Percentiles rank a stretch among this genome's conserved stretches.
These are phyloP conservation scores for Monilinia aucupariae DNA, from an alignment of 2,329 filamentous ascomycete species.

Conservation along the genomic window DNA sequence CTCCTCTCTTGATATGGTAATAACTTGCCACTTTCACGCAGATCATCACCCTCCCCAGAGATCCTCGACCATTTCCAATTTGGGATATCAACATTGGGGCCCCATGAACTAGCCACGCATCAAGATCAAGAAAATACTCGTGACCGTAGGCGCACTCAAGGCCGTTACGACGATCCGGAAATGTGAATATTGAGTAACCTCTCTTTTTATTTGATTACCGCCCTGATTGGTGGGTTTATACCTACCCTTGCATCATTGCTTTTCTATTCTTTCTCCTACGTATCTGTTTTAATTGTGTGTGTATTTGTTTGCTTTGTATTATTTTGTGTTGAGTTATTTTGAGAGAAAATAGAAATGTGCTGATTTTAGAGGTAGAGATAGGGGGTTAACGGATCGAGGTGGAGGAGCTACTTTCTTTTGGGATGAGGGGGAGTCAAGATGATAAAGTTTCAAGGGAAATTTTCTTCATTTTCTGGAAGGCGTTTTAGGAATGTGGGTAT, in stretches of 20 bases:
- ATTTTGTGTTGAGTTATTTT: background rate
- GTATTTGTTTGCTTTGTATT: background rate
- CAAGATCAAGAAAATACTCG: background rate
- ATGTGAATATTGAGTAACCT: conserved; percentile 13
- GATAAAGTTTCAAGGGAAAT: background rate
- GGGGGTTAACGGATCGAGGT: background rate
- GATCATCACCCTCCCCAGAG: background rate
- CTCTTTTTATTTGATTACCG: background rate
- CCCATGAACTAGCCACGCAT: conserved; percentile 1
- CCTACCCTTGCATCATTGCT: background rate
- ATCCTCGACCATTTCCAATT: background rate
- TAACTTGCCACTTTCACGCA: background rate
- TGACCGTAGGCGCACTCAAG: background rate
- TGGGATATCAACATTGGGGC: background rate
- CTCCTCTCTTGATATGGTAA: background rate
- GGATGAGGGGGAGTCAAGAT: background rate
- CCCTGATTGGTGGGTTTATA: background rate
- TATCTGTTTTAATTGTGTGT: background rate
- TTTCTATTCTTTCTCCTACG: background rate
- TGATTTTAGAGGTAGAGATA: background rate
- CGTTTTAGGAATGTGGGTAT: background rate
- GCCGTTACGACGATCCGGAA: conserved; percentile 10
- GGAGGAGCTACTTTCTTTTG: conserved; percentile 2
- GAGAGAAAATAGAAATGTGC: background rate
- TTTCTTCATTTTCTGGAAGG: background rate